Base-by-base conservation (phyloP, 2,329 filamentous ascomycete genomes). In the Ophiostoma perfectum region DNA sequence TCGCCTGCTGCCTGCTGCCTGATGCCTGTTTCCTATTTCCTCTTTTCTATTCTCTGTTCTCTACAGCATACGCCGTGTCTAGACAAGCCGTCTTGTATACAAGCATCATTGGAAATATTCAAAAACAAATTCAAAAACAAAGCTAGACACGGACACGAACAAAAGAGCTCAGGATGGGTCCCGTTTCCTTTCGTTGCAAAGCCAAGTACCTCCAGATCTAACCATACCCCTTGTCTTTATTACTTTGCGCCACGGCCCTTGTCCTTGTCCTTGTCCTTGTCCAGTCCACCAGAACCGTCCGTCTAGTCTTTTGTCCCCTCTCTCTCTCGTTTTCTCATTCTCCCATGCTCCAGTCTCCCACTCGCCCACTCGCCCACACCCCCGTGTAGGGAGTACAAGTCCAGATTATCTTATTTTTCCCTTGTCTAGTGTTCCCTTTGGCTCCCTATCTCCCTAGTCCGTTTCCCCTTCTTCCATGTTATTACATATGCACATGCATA, bases 381-480 rank as follows among this genome's bases (percentile, higher is more conserved):
- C 49, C 16, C 42, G 14, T 45, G 42, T 45, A 45, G 14, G 42
- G 27, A 27, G 14, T 45, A 45, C 42, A 45, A 45, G 49, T 55
- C 16, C 49, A 18, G 16, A 18, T n/a, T 55, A 55, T 55, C 49
- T 55, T 55, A 36, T 27, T 55, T 27, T 27, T 2, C 27, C 27
- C 27, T 27, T 27, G 27, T 27, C 27, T 27, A 27, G 27, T 27
- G 27, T 27, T 27, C 27, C 27, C 27, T 27, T 27, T 27, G 27
- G 27, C 27, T 27, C 27, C 36, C 58, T 62, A 62, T 62, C 58
- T 42, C 58, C 58, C 58, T 62, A 62, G 58, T 36, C 36, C 41
- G 39, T 64, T 18, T 41, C 62, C 39, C 39, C 12, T 64, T 64
- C 42, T 27, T 64, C 55, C 55, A 60, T 64, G 62, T 64, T 64